A percentile compares a stretch with the other conserved stretches of the same genome.
phyloP scores from a whole-genome alignment of 2,329 filamentous ascomycete genomes.

The Trichophaea hybrida region DNA sequence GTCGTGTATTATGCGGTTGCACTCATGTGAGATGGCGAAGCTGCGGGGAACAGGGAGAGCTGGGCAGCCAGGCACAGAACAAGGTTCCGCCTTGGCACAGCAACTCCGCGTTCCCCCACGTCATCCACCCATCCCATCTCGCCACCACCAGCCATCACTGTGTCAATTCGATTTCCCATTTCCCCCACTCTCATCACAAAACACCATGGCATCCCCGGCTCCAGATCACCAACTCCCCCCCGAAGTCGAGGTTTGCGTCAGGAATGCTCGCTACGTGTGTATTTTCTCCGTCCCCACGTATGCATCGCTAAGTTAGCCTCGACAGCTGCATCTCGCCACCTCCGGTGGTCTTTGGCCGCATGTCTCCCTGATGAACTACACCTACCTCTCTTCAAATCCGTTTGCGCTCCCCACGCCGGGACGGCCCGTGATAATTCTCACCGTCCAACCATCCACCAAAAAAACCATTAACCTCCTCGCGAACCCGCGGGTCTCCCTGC shows the following conservation, averaged over 20 bases:
- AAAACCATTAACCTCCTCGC: constrained; percentile 68
- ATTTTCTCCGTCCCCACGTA: constrained; percentile 7
- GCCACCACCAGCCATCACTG: neutral
- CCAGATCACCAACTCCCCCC: constrained; percentile 47
- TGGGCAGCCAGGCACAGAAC: neutral
- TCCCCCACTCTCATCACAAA: neutral
- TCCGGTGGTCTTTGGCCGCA: constrained; percentile 71
- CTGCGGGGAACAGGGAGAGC: neutral
- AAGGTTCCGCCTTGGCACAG: neutral
- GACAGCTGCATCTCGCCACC: constrained; percentile 84
- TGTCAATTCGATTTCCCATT: neutral
- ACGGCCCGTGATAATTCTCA: constrained; percentile 86
- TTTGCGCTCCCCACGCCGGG: constrained; percentile 55
- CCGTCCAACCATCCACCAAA: constrained; percentile 62
- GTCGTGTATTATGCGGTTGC: neutral
- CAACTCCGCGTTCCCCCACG: neutral
- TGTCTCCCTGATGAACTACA: constrained; percentile 98
- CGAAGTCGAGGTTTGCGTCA: constrained; percentile 79
- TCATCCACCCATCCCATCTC: neutral
- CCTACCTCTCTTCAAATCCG: constrained; percentile 71
- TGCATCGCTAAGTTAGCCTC: neutral
- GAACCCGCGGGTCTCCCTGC: constrained; percentile 77
- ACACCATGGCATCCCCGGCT: neutral
- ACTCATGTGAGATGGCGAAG: neutral
- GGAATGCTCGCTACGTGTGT: constrained; percentile 85